Conservation (phyloP, 345 rosid species). For the Brassica incana region DNA sequence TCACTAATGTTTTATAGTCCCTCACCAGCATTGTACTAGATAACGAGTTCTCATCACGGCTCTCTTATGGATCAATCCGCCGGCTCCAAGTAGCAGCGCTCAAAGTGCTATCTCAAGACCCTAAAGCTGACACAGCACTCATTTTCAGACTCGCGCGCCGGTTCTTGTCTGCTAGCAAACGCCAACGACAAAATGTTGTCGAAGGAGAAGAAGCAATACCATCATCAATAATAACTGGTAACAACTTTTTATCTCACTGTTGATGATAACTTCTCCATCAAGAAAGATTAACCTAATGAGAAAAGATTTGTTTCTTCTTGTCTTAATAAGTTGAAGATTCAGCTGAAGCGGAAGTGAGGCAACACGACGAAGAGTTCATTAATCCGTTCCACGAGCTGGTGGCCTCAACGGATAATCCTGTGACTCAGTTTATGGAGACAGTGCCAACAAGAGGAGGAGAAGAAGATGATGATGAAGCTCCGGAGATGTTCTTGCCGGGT, state of each 20-base stretch:
- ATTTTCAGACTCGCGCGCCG: conserved; percentile 70
- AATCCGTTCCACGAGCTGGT: conserved; percentile 38
- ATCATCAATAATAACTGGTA: conserved; percentile 40
- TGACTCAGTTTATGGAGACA: conserved; percentile 63
- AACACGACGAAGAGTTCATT: conserved; percentile 28
- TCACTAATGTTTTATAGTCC: conserved; percentile 8
- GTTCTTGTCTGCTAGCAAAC: conserved; percentile 53
- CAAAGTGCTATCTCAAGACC: conserved; percentile 68
- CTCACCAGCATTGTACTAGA: conserved; percentile 75
- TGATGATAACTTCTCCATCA: not conserved
- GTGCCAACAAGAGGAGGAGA: conserved; percentile 40
- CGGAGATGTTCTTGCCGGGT: conserved; percentile 81
- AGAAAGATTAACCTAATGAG: not conserved
- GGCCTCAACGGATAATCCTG: conserved; percentile 48
- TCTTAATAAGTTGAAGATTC: conserved; percentile 15
- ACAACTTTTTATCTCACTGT: conserved; percentile 6
- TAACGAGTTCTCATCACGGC: conserved; percentile 89
- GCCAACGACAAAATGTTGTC: conserved; percentile 22
- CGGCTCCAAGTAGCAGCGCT: conserved; percentile 85
- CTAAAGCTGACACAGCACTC: conserved; percentile 59
- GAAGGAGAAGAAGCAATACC: conserved; percentile 20
- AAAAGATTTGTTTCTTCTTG: conserved; percentile 5
- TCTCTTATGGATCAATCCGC: conserved; percentile 82
- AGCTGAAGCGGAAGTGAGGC: conserved; percentile 19
- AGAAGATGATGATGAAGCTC: conserved; percentile 37